Percentiles rank a stretch among this genome's conserved stretches.
These are phyloP conservation scores for Cenchrus fungigraminus DNA, from an alignment of 176 grass and related monocot genomes.

Conservation along the genomic window DNA sequence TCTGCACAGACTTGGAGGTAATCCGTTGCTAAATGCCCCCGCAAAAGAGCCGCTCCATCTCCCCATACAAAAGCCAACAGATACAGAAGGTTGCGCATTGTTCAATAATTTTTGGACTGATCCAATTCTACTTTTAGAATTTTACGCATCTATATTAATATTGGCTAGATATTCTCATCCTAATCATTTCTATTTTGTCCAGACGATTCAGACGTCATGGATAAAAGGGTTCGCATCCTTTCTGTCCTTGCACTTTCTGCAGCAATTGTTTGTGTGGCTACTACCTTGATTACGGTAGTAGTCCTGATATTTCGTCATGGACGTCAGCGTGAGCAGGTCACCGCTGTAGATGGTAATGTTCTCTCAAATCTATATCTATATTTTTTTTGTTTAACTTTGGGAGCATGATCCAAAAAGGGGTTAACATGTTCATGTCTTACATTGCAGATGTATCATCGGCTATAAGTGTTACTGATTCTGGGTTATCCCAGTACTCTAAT, in stretches of 20 bases:
- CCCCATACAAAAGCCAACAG: conserved; percentile 15
- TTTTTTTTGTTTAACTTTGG: background rate
- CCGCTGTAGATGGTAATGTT: conserved; percentile 65
- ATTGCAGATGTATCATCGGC: conserved; percentile 17
- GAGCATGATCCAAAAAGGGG: background rate
- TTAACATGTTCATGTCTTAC: conserved; percentile 22
- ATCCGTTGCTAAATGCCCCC: conserved; percentile 52
- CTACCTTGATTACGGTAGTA: conserved; percentile 15
- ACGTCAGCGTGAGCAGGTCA: conserved; percentile 58
- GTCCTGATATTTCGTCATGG: conserved; percentile 31
- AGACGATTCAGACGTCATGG: conserved; percentile 14
- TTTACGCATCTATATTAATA: background rate
- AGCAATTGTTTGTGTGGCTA: conserved; percentile 23
- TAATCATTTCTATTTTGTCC: conserved; percentile 18
- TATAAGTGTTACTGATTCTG: conserved; percentile 31
- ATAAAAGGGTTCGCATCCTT: background rate
- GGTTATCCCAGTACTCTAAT: conserved; percentile 18
- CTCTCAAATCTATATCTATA: background rate
- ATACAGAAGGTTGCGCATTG: conserved; percentile 13
- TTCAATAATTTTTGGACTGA: background rate
- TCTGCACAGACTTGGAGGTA: conserved; percentile 59
- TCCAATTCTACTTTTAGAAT: background rate
- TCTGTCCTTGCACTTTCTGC: conserved; percentile 33
- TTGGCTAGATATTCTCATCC: conserved; percentile 6
- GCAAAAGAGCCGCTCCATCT: conserved; percentile 16